These are phyloP conservation scores for Crithidia fasciculata DNA, from an alignment of 208 protist genomes.

Conservation along the genomic window DNA sequence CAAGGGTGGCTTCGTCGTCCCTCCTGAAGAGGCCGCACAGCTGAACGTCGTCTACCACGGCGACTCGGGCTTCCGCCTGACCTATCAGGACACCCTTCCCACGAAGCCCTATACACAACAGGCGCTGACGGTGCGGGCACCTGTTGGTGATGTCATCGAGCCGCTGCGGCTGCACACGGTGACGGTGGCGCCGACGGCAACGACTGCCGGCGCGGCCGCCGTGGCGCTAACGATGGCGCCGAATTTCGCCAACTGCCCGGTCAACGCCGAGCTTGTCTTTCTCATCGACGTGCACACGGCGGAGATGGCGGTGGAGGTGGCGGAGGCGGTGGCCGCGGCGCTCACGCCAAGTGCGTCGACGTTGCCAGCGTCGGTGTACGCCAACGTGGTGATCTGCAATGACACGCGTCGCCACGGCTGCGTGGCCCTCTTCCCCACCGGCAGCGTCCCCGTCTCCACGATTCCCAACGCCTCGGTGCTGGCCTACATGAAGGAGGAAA, in stretches of 20 bases:
- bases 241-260: constrained; percentile 26
- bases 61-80: constrained; percentile 53
- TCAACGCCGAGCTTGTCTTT: constrained; percentile 78
- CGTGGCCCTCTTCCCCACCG: constrained; percentile 29
- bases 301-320: constrained; percentile 28
- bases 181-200: constrained; percentile 15
- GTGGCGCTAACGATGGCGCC: constrained; percentile 61
- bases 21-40: neutral
- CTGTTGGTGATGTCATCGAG: constrained; percentile 53
- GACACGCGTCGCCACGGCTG: constrained; percentile 31
- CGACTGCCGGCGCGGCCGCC: constrained; percentile 37
- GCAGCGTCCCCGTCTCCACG: constrained; percentile 23
- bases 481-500: constrained; percentile 37
- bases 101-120: constrained; percentile 22
- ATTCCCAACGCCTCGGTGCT: constrained; percentile 32
- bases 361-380: constrained; percentile 42
- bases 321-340: constrained; percentile 41
- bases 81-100: constrained; percentile 19
- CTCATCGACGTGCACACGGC: constrained; percentile 61
- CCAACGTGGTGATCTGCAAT: constrained; percentile 63
- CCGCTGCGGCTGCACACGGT: constrained; percentile 56
- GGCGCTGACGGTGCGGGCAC: constrained; percentile 39
- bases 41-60: constrained; percentile 39
- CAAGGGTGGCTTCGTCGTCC: constrained; percentile 22
- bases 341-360: constrained; percentile 30